A percentile compares a stretch with the other conserved stretches of the same genome.
phyloP scores from a whole-genome alignment of 495 filamentous ascomycete species.

The Podospora conica region DNA sequence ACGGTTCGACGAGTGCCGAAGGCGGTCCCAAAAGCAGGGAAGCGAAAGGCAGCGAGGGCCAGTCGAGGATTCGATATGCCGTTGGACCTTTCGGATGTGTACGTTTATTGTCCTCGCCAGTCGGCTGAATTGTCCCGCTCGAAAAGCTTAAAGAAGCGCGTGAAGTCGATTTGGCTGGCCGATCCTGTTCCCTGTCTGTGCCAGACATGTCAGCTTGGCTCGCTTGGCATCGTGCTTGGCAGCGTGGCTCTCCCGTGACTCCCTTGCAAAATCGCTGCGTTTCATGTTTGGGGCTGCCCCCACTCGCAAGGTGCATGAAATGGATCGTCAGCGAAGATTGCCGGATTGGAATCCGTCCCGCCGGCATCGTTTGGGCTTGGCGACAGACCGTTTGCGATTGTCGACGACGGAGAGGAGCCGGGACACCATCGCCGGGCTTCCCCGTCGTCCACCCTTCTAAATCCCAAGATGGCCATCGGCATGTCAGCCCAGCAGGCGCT shows the following conservation, averaged over 20 bases:
- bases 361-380: constrained; percentile 7
- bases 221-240: background rate
- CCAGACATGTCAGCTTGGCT: constrained; percentile 2
- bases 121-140: background rate
- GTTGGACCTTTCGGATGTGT: background rate
- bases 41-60: background rate
- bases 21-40: background rate
- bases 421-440: background rate
- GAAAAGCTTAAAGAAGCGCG: background rate
- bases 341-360: constrained; percentile 4
- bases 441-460: background rate
- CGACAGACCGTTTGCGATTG: background rate
- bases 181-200: background rate
- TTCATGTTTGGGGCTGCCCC: constrained; percentile 5
- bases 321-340: constrained; percentile 11
- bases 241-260: background rate
- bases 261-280: background rate
- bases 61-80: background rate
- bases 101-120: background rate
- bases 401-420: background rate
- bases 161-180: background rate
- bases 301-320: background rate
- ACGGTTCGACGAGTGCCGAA: background rate
- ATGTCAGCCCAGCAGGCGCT: background rate
- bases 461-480: background rate